Conservation (phyloP, 441 rosid species). For the Breynia disticha region DNA sequence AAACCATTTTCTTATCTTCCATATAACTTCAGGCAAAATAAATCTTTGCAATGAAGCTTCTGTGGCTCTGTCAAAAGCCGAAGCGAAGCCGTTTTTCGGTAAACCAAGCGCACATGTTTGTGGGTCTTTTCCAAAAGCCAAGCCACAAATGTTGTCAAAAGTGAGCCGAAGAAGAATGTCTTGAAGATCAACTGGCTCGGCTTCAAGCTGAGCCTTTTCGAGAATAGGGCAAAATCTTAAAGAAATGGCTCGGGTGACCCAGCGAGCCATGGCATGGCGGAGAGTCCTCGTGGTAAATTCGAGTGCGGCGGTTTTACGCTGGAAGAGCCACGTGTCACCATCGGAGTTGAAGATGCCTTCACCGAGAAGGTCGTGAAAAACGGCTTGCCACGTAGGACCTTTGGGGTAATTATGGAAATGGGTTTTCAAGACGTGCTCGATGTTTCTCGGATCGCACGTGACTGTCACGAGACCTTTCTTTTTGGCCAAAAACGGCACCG, state of each 20-base stretch:
- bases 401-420: constrained; percentile 92
- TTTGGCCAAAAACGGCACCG: constrained; percentile 64
- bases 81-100: constrained; percentile 69
- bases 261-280: constrained; percentile 96
- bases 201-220: constrained; percentile 35
- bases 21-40: constrained; percentile 74
- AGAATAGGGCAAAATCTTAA: constrained; percentile 61
- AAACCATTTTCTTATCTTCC: constrained; percentile 74
- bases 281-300: constrained; percentile 95
- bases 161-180: constrained; percentile 87
- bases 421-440: constrained; percentile 81
- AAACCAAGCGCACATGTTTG: constrained; percentile 63
- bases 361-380: constrained; percentile 86
- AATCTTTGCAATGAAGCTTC: constrained; percentile 89
- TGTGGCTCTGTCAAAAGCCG: constrained; percentile 87
- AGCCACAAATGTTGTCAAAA: constrained; percentile 88
- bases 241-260: constrained; percentile 77
- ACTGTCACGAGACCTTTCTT: constrained; percentile 96
- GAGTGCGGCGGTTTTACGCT: constrained; percentile 87
- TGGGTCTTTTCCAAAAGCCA: constrained; percentile 93
- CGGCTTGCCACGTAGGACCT: constrained; percentile 97
- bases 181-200: constrained; percentile 74
- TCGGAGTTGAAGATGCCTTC: constrained; percentile 91
- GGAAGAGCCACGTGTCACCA: constrained; percentile 90
- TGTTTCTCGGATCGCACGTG: constrained; percentile 85